A percentile compares a stretch with the other conserved stretches of the same genome.
Conservation (phyloP, 495 filamentous ascomycete species). For the Hyaloscypha hepaticicola region DNA sequence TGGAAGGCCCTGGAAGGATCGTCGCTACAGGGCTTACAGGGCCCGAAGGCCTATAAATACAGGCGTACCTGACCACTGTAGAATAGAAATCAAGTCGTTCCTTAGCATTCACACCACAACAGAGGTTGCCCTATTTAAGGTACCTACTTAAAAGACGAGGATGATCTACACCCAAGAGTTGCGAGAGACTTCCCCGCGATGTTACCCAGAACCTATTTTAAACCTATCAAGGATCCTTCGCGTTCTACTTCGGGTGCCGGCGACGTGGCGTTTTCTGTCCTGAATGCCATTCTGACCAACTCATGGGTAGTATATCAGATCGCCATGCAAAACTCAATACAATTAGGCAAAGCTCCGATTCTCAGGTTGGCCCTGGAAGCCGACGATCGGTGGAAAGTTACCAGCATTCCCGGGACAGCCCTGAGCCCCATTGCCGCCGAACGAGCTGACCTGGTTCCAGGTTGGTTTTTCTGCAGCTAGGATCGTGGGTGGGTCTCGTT, state of each 20-base stretch:
- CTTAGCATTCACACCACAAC: no score
- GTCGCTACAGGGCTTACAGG: no score
- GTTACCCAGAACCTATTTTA: no score
- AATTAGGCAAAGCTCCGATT: not conserved
- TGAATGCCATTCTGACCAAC: not conserved
- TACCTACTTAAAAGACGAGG: no score
- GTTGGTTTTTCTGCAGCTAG: not conserved
- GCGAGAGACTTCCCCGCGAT: no score
- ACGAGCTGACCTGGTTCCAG: not conserved
- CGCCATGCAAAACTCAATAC: not conserved
- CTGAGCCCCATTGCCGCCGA: not conserved
- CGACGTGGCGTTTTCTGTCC: not conserved
- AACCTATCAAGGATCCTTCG: no score
- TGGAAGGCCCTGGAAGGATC: no score
- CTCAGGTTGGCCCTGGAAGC: not conserved
- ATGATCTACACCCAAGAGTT: no score
- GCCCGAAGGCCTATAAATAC: no score
- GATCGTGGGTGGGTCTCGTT: not conserved
- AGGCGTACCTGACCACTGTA: no score
- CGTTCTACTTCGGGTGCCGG: not conserved
- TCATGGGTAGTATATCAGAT: not conserved
- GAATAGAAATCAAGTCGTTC: no score
- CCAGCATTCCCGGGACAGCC: not conserved
- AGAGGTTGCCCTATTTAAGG: no score
- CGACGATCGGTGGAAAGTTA: not conserved